phyloP scores from a whole-genome alignment of 1,139 yeast genomes.

The Nakaseomyces delphensis region DNA sequence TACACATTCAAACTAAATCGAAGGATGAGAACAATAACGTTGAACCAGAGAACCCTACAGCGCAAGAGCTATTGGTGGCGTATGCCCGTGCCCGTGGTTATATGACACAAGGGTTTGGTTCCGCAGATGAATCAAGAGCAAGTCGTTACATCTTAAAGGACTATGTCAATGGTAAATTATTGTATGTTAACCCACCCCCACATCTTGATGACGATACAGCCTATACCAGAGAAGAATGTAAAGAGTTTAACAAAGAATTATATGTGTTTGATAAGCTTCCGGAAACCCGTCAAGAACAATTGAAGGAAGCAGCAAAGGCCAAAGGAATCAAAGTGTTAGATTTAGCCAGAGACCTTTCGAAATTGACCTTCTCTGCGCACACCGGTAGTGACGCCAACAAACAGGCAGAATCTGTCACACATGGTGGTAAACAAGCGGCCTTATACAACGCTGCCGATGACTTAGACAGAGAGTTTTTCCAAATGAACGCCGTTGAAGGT shows the following conservation, averaged over 20 bases:
- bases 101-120: constrained; percentile 95
- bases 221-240: constrained; percentile 43
- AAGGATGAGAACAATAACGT: constrained; percentile 59
- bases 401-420: constrained; percentile 39
- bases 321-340: constrained; percentile 54
- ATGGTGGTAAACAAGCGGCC: constrained; percentile 78
- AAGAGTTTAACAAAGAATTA: constrained; percentile 62
- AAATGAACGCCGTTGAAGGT: constrained; percentile 56
- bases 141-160: constrained; percentile 89
- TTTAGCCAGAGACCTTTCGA: constrained; percentile 58
- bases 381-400: constrained; percentile 41
- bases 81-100: constrained; percentile 96
- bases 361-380: constrained; percentile 73
- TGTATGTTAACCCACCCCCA: constrained; percentile 87
- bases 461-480: constrained; percentile 76
- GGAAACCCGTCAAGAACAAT: constrained; percentile 64
- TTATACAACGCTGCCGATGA: constrained; percentile 70
- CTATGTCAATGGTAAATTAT: constrained; percentile 83
- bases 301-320: constrained; percentile 48
- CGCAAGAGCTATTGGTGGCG: constrained; percentile 80
- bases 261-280: constrained; percentile 60
- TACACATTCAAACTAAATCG: constrained; percentile 68
- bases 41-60: constrained; percentile 48
- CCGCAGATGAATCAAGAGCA: constrained; percentile 95
- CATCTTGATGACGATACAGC: constrained; percentile 40